A percentile compares a stretch with the other conserved stretches of the same genome.
Conservation (phyloP, 139 green algal species). For the Desmodesmus armatus region DNA sequence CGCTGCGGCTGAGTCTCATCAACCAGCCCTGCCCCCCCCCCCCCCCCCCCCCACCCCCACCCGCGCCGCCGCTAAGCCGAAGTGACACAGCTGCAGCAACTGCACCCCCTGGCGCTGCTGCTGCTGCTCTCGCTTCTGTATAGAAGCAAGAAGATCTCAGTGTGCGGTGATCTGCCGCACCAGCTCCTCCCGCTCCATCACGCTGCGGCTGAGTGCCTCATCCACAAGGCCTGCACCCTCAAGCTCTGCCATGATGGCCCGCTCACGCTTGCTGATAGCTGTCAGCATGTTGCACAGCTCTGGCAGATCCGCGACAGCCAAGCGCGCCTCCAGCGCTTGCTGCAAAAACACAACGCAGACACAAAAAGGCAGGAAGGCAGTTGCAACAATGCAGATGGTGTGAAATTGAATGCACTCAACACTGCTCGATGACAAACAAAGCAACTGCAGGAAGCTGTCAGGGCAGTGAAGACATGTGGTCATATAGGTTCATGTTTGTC, state of each 20-base stretch:
- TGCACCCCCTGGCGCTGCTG: too few relatives aligned
- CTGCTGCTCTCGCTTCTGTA: neutral
- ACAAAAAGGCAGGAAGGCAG: too few relatives aligned
- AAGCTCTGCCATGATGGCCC: slow-evolving; percentile 38
- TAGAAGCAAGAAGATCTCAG: too few relatives aligned
- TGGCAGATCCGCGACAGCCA: slow-evolving; percentile 12
- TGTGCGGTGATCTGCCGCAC: slow-evolving; percentile 25
- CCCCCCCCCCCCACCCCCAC: slow-evolving; percentile 17
- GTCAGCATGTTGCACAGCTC: slow-evolving; percentile 26
- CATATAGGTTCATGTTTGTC: too few relatives aligned
- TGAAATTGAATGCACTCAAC: too few relatives aligned
- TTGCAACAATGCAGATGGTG: too few relatives aligned
- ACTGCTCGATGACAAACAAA: too few relatives aligned
- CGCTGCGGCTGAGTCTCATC: slow-evolving; percentile 24
- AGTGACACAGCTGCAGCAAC: too few relatives aligned
- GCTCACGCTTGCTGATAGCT: slow-evolving; percentile 29
- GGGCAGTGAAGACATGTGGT: too few relatives aligned
- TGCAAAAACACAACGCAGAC: neutral
- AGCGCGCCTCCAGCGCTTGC: slow-evolving; percentile 10
- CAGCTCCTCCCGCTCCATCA: slow-evolving; percentile 24
- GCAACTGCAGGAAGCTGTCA: too few relatives aligned
- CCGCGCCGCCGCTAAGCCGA: too few relatives aligned
- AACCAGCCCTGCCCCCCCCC: slow-evolving; percentile 14
- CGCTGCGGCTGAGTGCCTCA: slow-evolving; percentile 17
- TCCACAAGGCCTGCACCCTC: slow-evolving; percentile 24